phyloP scores from a whole-genome alignment of 1,284 basidiomycete genomes.

The Moniliophthora roreri region DNA sequence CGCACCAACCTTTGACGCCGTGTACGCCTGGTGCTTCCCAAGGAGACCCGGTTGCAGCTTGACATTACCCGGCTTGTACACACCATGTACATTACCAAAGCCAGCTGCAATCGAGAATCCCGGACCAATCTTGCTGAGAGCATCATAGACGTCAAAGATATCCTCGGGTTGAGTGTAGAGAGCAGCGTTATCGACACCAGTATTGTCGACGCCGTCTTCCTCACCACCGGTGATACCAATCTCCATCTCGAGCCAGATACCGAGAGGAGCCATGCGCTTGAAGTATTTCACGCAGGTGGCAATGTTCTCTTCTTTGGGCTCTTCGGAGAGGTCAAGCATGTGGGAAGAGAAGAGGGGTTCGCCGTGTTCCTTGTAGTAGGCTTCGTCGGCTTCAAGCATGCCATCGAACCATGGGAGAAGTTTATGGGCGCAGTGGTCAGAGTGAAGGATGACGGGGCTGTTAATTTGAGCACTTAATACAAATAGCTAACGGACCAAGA shows the following conservation, averaged over 20 bases:
- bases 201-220: conserved; percentile 98
- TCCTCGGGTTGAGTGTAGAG: conserved; percentile 99
- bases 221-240: conserved; percentile 99
- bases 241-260: conserved; percentile 99
- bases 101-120: conserved; percentile 97
- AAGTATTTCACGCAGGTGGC: conserved; percentile 94
- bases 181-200: conserved; percentile 88
- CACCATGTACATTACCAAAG: conserved; percentile 97
- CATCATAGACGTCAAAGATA: conserved; percentile 89
- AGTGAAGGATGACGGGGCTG: conserved; percentile 96
- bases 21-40: conserved; percentile 87
- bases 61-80: conserved; percentile 95
- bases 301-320: conserved; percentile 98
- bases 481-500: conserved; percentile 5
- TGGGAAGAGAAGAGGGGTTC: conserved; percentile 98
- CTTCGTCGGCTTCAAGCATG: conserved; percentile 97
- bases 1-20: conserved; percentile 70
- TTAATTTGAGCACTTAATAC: conserved; percentile 5
- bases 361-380: conserved; percentile 87
- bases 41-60: conserved; percentile 91
- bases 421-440: conserved; percentile 99
- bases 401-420: conserved; percentile 99
- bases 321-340: conserved; percentile 99
- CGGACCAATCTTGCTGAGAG: conserved; percentile 83
- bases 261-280: conserved; percentile 90